A percentile compares a stretch with the other conserved stretches of the same genome.
phyloP scores from a whole-genome alignment of 164 flowering plant species.

The Berberis vulgaris region DNA sequence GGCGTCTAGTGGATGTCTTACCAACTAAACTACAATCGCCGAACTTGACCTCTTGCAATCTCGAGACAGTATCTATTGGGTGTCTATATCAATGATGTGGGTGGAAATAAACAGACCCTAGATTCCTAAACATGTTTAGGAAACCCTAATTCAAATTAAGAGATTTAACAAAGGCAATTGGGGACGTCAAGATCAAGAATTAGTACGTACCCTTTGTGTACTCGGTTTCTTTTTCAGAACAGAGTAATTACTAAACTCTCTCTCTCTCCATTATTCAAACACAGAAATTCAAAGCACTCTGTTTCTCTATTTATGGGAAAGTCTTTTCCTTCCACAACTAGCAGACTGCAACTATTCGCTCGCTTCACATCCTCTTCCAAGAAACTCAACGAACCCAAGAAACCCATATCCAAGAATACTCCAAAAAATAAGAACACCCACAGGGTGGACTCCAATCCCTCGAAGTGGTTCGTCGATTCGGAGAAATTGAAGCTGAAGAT shows the following conservation, averaged over 20 bases:
- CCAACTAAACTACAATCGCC: too few relatives aligned
- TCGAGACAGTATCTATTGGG: too few relatives aligned
- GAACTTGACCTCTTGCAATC: too few relatives aligned
- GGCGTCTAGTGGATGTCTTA: too few relatives aligned
- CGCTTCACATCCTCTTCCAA: slow-evolving; percentile 1
- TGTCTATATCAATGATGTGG: too few relatives aligned
- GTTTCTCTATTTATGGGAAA: slow-evolving; percentile 4
- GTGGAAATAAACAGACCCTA: too few relatives aligned
- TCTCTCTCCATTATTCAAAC: neutral
- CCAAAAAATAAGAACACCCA: neutral
- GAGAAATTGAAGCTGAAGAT: slow-evolving; percentile 10
- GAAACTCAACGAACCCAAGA: neutral
- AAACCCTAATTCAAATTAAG: too few relatives aligned
- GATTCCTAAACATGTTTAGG: too few relatives aligned
- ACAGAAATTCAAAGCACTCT: neutral
- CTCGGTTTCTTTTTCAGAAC: too few relatives aligned
- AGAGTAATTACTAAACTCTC: neutral
- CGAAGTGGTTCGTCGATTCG: neutral
- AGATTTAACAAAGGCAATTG: too few relatives aligned
- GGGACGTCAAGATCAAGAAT: too few relatives aligned
- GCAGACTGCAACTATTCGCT: slow-evolving; percentile 9
- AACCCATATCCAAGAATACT: neutral
- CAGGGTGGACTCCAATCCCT: neutral
- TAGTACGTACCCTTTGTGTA: too few relatives aligned
- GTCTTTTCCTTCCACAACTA: slow-evolving; percentile 14